These are phyloP conservation scores for Xerophyta viscosa DNA, from an alignment of 106 monocot genomes.

Conservation along the genomic window DNA sequence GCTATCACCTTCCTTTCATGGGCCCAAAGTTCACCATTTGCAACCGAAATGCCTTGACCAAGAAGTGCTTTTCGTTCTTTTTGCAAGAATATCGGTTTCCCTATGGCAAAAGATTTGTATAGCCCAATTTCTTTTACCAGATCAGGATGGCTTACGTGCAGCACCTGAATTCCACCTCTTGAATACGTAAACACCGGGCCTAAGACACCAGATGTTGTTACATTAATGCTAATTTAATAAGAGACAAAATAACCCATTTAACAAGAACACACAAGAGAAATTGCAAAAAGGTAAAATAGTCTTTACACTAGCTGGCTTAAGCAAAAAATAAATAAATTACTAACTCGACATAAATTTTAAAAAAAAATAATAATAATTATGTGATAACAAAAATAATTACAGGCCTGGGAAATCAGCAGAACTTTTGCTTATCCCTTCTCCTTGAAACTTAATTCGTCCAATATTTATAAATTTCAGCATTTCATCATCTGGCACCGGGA, in stretches of 20 bases:
- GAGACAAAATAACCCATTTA: not conserved
- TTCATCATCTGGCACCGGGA: too few relatives aligned
- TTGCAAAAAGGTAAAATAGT: too few relatives aligned
- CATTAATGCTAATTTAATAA: conserved; percentile 1
- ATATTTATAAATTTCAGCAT: too few relatives aligned
- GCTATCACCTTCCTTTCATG: conserved; percentile 69
- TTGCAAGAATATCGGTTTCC: conserved; percentile 45
- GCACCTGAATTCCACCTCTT: conserved; percentile 24
- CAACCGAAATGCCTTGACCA: conserved; percentile 47
- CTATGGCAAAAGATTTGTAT: conserved; percentile 47
- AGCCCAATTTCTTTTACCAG: conserved; percentile 57
- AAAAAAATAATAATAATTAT: too few relatives aligned
- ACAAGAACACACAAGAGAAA: too few relatives aligned
- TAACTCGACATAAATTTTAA: too few relatives aligned
- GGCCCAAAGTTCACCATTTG: conserved; percentile 58
- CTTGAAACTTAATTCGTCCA: too few relatives aligned
- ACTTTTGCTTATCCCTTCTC: too few relatives aligned
- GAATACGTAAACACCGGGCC: conserved; percentile 49
- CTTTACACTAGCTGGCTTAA: too few relatives aligned
- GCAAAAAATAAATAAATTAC: too few relatives aligned
- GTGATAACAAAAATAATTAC: too few relatives aligned
- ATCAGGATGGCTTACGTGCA: conserved; percentile 43
- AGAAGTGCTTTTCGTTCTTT: conserved; percentile 44
- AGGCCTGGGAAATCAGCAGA: too few relatives aligned
- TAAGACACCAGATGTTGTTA: not conserved